Percentiles rank a stretch among this genome's conserved stretches.
Conservation (phyloP, 2,329 filamentous ascomycete species). For the Botrytis medusae region DNA sequence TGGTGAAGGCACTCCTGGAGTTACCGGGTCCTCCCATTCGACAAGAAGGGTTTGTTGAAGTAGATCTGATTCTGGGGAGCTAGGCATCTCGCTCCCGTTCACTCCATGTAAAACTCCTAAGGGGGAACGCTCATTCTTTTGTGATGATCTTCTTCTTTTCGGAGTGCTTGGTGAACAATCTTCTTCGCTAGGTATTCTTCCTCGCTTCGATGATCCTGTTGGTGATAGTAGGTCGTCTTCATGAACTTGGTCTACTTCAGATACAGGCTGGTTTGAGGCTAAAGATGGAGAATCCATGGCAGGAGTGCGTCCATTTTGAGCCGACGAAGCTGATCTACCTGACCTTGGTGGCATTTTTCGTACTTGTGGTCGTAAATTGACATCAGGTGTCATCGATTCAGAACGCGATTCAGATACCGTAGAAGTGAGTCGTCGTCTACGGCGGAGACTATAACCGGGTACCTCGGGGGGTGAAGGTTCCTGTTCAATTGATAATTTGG, state of each 20-base stretch:
- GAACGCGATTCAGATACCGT: constrained; percentile 52
- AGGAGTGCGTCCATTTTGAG: constrained; percentile 32
- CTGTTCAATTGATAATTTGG: constrained; percentile 38
- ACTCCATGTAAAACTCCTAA: background rate
- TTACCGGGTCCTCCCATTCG: background rate
- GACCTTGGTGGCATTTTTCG: constrained; percentile 34
- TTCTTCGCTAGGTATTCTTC: constrained; percentile 1
- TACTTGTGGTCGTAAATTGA: constrained; percentile 41
- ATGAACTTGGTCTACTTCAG: background rate
- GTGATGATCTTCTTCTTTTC: background rate
- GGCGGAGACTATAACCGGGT: constrained; percentile 55
- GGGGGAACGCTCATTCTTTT: background rate
- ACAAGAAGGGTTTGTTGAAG: background rate
- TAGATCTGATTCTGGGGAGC: background rate
- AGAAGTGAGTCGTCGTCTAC: constrained; percentile 49
- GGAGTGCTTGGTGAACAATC: background rate
- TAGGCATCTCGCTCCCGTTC: background rate
- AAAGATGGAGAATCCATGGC: constrained; percentile 30
- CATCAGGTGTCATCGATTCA: constrained; percentile 56
- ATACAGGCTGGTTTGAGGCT: constrained; percentile 22
- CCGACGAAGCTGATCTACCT: constrained; percentile 26
- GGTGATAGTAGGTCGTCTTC: background rate
- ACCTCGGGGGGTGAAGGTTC: constrained; percentile 26
- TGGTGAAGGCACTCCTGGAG: background rate
- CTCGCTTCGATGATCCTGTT: constrained; percentile 1